These are phyloP conservation scores for Sporisorium graminicola DNA, from an alignment of 1,284 basidiomycete genomes.

Conservation along the genomic window DNA sequence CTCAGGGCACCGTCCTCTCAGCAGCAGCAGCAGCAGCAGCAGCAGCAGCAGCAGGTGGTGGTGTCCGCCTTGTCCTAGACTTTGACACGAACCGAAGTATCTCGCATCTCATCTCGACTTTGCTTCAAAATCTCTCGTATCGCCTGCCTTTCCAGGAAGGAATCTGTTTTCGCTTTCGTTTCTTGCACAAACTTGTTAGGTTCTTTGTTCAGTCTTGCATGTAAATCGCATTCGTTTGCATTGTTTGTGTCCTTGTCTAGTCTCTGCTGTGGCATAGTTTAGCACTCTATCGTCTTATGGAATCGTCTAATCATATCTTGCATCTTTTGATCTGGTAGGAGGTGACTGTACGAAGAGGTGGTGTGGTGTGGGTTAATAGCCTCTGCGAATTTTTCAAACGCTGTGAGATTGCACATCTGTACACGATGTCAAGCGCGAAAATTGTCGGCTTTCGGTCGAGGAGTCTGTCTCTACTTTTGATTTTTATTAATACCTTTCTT, in stretches of 20 bases:
- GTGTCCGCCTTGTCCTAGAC: background rate
- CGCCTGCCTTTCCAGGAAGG: background rate
- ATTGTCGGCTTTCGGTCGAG: conserved; percentile 14
- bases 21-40: conserved; percentile 12
- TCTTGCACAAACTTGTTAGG: background rate
- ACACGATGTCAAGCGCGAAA: background rate
- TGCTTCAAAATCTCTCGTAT: background rate
- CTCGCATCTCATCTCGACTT: background rate
- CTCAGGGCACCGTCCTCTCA: conserved; percentile 8
- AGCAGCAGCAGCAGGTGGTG: background rate
- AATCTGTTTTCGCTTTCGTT: background rate
- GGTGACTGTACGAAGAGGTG: no score
- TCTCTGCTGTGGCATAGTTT: background rate
- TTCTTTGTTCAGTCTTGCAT: background rate
- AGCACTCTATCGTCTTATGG: conserved; percentile 3
- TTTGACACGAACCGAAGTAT: no score
- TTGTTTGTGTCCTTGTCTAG: no score
- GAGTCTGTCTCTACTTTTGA: background rate
- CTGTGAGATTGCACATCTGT: background rate
- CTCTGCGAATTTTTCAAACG: no score
- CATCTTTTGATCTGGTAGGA: background rate
- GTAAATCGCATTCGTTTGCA: conserved; percentile 13
- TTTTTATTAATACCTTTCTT: conserved; percentile 8
- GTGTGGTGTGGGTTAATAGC: no score
- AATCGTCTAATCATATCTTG: conserved; percentile 19